Evolutionary conservation across 805 yeast species (phyloP).

Genomic region (Novakomyces olei): DNA sequence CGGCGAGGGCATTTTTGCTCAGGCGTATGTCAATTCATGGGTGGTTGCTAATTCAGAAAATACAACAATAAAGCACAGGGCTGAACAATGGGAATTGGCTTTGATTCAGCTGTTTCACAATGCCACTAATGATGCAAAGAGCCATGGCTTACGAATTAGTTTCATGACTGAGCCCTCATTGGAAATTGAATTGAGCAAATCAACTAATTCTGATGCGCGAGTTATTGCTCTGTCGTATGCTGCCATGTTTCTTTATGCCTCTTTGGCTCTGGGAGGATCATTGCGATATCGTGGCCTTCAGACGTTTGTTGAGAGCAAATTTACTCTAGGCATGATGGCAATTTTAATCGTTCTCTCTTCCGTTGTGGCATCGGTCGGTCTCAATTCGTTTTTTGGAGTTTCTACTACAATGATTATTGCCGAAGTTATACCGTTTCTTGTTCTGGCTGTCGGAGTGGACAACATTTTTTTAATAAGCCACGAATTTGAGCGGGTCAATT

Average conservation of each 20-base stretch:
- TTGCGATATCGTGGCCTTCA: slow-evolving; percentile 8
- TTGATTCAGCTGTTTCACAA: slow-evolving; percentile 33
- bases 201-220: slow-evolving; percentile 55
- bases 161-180: slow-evolving; percentile 69
- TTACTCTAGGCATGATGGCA: slow-evolving; percentile 65
- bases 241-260: slow-evolving; percentile 72
- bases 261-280: slow-evolving; percentile 36
- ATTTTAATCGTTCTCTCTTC: slow-evolving; percentile 61
- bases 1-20: slow-evolving; percentile 29
- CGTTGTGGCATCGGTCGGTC: slow-evolving; percentile 61
- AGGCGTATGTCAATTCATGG: slow-evolving; percentile 58
- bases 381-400: slow-evolving; percentile 52
- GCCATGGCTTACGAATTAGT: slow-evolving; percentile 35
- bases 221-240: slow-evolving; percentile 56
- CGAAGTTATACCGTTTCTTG: slow-evolving; percentile 84
- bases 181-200: slow-evolving; percentile 61
- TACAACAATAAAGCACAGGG: slow-evolving; percentile 21
- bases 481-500: slow-evolving; percentile 39
- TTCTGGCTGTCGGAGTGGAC: slow-evolving; percentile 90
- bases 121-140: slow-evolving; percentile 26
- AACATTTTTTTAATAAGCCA: slow-evolving; percentile 73
- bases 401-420: slow-evolving; percentile 83
- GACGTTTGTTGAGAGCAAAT: slow-evolving; percentile 28
- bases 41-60: slow-evolving; percentile 36
- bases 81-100: slow-evolving; percentile 47